Conservation (phyloP, 2,329 filamentous ascomycete genomes). For the Ophioceras dolichostomum region DNA sequence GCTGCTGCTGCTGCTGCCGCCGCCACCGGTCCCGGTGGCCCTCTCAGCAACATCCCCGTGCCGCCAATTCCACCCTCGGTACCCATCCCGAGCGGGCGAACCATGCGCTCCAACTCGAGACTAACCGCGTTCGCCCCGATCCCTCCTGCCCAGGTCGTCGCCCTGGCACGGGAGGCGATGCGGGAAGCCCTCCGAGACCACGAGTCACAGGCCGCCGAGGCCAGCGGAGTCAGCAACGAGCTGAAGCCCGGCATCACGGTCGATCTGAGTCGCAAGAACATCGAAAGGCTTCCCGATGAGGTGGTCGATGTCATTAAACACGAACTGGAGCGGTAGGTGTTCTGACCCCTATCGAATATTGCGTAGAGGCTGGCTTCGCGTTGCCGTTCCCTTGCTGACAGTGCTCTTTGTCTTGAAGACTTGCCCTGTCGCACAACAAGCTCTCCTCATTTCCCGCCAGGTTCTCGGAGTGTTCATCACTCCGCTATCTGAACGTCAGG, state of each 20-base stretch:
- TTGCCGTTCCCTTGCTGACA: slow-evolving; percentile 10
- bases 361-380: not conserved
- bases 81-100: slow-evolving; percentile 33
- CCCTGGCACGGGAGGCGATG: slow-evolving; percentile 55
- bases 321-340: slow-evolving; percentile 55
- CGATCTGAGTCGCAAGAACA: slow-evolving; percentile 64
- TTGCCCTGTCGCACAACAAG: slow-evolving; percentile 73
- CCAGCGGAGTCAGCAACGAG: slow-evolving; percentile 44
- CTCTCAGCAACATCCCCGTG: slow-evolving; percentile 24
- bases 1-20: slow-evolving; percentile 10
- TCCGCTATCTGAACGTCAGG: slow-evolving; percentile 70
- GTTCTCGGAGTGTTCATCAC: slow-evolving; percentile 63
- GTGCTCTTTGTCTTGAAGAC: slow-evolving; percentile 29
- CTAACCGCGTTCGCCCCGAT: slow-evolving; percentile 39
- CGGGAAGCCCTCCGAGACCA: slow-evolving; percentile 54
- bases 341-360: not conserved
- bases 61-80: slow-evolving; percentile 24
- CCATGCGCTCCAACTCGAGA: slow-evolving; percentile 29
- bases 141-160: slow-evolving; percentile 51
- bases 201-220: slow-evolving; percentile 48
- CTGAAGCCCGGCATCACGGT: slow-evolving; percentile 64
- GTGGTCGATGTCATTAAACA: slow-evolving; percentile 64
- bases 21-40: slow-evolving; percentile 10
- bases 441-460: slow-evolving; percentile 56
- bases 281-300: slow-evolving; percentile 58